Percentiles rank a stretch among this genome's conserved stretches.
These are phyloP conservation scores for Amyloporia xantha DNA, from an alignment of 768 basidiomycete species.

Conservation along the genomic window DNA sequence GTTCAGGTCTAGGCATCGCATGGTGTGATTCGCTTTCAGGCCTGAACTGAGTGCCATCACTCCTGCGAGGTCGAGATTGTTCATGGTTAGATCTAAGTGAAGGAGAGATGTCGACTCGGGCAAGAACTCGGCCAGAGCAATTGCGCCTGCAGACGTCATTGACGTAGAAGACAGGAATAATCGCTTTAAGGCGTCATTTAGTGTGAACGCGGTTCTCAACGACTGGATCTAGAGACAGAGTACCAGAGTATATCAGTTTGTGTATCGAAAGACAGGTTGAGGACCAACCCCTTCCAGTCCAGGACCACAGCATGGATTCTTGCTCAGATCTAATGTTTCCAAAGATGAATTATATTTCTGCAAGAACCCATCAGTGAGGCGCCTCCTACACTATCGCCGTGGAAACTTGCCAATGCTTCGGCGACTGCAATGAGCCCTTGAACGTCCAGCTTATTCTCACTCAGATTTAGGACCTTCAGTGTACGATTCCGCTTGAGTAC, in stretches of 20 bases:
- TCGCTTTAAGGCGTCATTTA: constrained; percentile 87
- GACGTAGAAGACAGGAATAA: constrained; percentile 84
- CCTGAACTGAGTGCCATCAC: constrained; percentile 89
- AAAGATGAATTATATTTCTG: constrained; percentile 93
- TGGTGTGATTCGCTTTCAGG: constrained; percentile 73
- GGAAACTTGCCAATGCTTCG: constrained; percentile 76
- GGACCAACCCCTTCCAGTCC: constrained; percentile 78
- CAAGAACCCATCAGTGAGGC: background rate
- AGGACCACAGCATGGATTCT: constrained; percentile 91
- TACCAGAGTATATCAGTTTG: background rate
- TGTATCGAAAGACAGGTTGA: background rate
- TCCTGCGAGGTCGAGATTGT: constrained; percentile 80
- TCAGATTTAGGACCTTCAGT: constrained; percentile 87
- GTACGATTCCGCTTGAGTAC: constrained; percentile 95
- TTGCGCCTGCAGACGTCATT: constrained; percentile 79
- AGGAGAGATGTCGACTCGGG: constrained; percentile 83
- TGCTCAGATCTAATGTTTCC: constrained; percentile 89
- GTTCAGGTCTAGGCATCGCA: constrained; percentile 90
- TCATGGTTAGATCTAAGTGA: constrained; percentile 86
- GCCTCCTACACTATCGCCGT: too few relatives aligned
- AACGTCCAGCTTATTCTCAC: constrained; percentile 91
- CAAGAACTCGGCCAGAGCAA: constrained; percentile 92
- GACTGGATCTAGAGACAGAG: constrained; percentile 62
- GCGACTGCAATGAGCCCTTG: constrained; percentile 73
- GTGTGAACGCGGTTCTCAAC: constrained; percentile 85